A percentile compares a stretch with the other conserved stretches of the same genome.
Evolutionary conservation across 2,329 filamentous ascomycete species (phyloP).

Genomic region (Microascus cirrosus): DNA sequence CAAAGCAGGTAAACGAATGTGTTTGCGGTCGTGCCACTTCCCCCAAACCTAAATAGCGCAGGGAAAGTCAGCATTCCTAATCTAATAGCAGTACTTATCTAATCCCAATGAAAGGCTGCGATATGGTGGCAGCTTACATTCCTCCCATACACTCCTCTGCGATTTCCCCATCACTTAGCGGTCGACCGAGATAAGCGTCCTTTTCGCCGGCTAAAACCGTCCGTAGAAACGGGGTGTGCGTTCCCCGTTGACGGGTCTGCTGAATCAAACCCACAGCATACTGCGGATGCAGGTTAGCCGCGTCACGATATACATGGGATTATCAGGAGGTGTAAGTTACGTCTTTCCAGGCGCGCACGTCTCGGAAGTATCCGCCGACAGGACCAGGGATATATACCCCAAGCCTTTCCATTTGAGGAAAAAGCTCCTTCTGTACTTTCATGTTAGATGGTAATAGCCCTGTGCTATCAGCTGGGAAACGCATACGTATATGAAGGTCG

Average conservation of each 20-base stretch:
- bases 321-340: not conserved
- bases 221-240: not conserved
- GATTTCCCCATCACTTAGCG: conserved; percentile 2
- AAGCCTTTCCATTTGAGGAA: conserved; percentile 1
- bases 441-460: not conserved
- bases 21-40: conserved; percentile 7
- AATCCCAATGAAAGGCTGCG: not conserved
- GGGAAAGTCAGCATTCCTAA: not conserved
- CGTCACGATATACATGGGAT: too few species aligned
- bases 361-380: conserved; percentile 3
- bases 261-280: conserved; percentile 3
- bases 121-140: conserved; percentile 1
- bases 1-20: conserved; percentile 6
- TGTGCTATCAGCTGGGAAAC: not conserved
- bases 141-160: conserved; percentile 7
- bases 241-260: not conserved
- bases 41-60: conserved; percentile 6
- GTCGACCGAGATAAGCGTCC: not conserved
- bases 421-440: conserved; percentile 6
- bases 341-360: conserved; percentile 4
- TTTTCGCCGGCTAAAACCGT: not conserved
- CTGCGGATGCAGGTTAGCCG: not conserved
- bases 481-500: conserved; percentile 5
- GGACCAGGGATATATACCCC: conserved; percentile 4
- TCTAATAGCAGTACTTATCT: too few species aligned